These are phyloP conservation scores for Globisporangium nodosum DNA, from an alignment of 352 stramenopile species.

Conservation along the genomic window DNA sequence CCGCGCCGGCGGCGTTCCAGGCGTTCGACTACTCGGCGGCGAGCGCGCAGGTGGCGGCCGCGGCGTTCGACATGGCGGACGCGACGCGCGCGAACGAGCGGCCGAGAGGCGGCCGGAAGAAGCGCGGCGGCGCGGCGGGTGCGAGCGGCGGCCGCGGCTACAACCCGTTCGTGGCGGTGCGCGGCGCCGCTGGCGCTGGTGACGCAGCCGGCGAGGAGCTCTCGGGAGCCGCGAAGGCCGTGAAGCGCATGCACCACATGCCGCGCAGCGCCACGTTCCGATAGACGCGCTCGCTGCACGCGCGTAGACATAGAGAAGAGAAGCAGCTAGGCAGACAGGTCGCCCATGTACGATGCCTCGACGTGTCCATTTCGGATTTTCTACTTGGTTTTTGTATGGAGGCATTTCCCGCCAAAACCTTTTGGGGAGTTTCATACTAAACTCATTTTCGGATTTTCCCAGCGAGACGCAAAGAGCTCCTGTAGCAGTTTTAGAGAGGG, in stretches of 20 bases:
- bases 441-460: not conserved
- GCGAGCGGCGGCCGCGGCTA: constrained; percentile 30
- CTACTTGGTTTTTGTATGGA: not conserved
- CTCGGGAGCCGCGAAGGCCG: constrained; percentile 31
- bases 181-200: constrained; percentile 24
- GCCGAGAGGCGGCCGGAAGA: constrained; percentile 15
- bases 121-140: constrained; percentile 33
- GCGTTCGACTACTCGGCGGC: constrained; percentile 56
- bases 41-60: constrained; percentile 30
- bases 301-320: not conserved
- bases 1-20: constrained; percentile 14
- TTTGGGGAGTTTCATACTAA: not conserved
- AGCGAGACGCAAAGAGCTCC: not conserved
- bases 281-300: constrained; percentile 21
- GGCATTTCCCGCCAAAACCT: too few relatives aligned
- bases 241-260: constrained; percentile 83
- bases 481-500: not conserved
- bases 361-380: not conserved
- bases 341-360: not conserved
- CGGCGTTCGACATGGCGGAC: constrained; percentile 44
- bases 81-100: constrained; percentile 19
- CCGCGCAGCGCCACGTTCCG: constrained; percentile 79
- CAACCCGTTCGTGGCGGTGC: constrained; percentile 73
- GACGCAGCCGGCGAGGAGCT: constrained; percentile 14
- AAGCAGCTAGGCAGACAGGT: not conserved